Conservation (phyloP, 1,139 yeast genomes). For the Saccharomyces hybrid region DNA sequence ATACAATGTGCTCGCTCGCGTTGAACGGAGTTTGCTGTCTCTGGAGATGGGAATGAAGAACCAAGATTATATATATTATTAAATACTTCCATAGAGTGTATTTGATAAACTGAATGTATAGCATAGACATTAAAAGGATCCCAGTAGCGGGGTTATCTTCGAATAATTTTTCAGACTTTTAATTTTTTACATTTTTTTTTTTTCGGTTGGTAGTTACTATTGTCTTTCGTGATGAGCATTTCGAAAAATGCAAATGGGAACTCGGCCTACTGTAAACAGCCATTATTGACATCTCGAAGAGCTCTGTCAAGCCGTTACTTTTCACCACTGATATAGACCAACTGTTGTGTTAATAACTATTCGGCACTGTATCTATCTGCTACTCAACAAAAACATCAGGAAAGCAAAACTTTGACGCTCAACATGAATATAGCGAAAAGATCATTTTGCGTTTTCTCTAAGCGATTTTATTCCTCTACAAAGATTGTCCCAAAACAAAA, state of each 20-base stretch:
- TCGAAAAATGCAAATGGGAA: neutral
- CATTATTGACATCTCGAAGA: neutral
- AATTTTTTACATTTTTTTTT: neutral
- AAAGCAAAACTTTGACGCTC: neutral
- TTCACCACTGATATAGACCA: neutral
- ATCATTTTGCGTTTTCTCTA: neutral
- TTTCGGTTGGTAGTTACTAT: constrained; percentile 18
- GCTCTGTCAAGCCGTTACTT: neutral
- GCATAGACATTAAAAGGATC: neutral
- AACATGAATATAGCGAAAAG: neutral
- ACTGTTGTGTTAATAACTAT: neutral
- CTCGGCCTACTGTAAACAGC: neutral
- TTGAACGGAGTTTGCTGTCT: constrained; percentile 35
- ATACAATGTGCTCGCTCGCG: constrained; percentile 41
- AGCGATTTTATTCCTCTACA: neutral
- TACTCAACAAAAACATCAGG: neutral
- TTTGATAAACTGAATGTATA: constrained; percentile 34
- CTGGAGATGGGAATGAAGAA: constrained; percentile 20
- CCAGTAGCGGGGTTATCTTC: too few species aligned
- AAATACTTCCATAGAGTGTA: neutral
- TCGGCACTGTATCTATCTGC: neutral
- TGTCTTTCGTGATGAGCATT: neutral
- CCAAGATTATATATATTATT: neutral
- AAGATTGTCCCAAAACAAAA: constrained; percentile 3
- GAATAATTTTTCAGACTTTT: too few species aligned